Evolutionary conservation across 495 filamentous ascomycete species (phyloP), one percentile per base, ranked within the genome.

Genomic region (Daldinia grandis): DNA sequence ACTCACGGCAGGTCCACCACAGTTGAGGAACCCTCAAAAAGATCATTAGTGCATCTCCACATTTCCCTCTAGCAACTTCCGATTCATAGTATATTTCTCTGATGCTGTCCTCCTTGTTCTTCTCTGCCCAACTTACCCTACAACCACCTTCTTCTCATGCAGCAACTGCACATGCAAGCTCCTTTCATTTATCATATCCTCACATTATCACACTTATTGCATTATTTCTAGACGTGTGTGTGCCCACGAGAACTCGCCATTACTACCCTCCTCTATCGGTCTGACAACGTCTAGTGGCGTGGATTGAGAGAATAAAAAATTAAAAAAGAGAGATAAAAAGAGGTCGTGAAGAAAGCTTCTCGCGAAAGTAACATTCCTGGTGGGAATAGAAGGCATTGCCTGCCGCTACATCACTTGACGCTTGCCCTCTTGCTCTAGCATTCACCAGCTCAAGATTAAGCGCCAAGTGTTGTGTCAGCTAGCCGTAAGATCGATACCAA

Each of bases 401-500:
- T 62, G 70, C 70, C 65, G 65, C 35, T 61, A 51, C 70, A 58
- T 62, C 62, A 69, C 65, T 65, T 62, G 62, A 65, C 62, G 57
- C 47, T 69, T 65, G 56, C 35, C 65, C 61, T 66, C 53, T 35
- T 61, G 58, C 44, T 73, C 44, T 58, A 68, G 70, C 44, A 42
- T 65, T 37, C 35, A 56, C 53, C 24, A 69, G 70, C 57, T 66
- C 37, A 19, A 68, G 65, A 66, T 19, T 33, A 69, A 58, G 65
- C 14, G 65, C 57, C 62, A 57, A 66, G 63, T 73, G 71, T 58
- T 75, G 71, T 69, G 69, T 58, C 66, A 68, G 66, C 64, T 72
- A 76, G 74, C 72, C 74, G 76, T 78, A 78, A 77, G 76, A 71
- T 44, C 62, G 68, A 69, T 66, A 70, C 66, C 69, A 72, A 76